Base-by-base conservation (phyloP, 192 early-diverging fungal genomes). In the Coemansia sp. region DNA sequence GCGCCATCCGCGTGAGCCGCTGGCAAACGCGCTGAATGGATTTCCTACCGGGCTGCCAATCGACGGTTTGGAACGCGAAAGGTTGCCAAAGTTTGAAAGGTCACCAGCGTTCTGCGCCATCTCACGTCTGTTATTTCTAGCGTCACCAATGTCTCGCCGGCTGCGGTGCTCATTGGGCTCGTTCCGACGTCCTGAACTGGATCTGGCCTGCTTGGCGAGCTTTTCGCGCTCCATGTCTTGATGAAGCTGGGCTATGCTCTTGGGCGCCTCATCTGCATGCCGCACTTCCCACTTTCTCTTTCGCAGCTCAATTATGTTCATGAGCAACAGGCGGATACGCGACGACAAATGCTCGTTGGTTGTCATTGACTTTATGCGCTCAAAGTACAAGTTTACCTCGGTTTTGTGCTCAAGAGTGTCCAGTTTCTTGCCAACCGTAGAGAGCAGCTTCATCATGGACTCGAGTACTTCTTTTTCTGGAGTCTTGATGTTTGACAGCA, bases 401-500 rank as follows among this genome's bases (percentile, higher is more conserved):
- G 57, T 64, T 48, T 67, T 64, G 49, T 68, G 52, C 21, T 61
- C 38, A 62, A 84, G 83, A 47, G 75, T 77, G 62, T 96, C 92
- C 14, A 99, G 68, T 50, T 86, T 86, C 45, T 84, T 75, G 65
- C 97, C 97, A 47, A 92, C 86, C 4, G 92, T 96, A 4, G 83
- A 87, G 57, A 99, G 69, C 47, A 99, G 84, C 75, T 93, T 94
- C 82, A 88, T 91, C 39, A 96, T 82, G 52, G 88, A 90, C 82
- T 99, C 95, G n/a, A 87, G 83, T 59, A 95, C 93, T 77, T 96
- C 97, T 65, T 95, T 94, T 54, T 94, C 93, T 19, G 95, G 92
- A 29, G 87, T 72, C 60, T 82, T 68, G 62, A 87, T 75, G 70
- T 86, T 85, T 45, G 69, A 63, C 58, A 95, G 77, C 56, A 99